phyloP scores from a whole-genome alignment of 768 basidiomycete genomes.

The Dioszegia aurantiaca region DNA sequence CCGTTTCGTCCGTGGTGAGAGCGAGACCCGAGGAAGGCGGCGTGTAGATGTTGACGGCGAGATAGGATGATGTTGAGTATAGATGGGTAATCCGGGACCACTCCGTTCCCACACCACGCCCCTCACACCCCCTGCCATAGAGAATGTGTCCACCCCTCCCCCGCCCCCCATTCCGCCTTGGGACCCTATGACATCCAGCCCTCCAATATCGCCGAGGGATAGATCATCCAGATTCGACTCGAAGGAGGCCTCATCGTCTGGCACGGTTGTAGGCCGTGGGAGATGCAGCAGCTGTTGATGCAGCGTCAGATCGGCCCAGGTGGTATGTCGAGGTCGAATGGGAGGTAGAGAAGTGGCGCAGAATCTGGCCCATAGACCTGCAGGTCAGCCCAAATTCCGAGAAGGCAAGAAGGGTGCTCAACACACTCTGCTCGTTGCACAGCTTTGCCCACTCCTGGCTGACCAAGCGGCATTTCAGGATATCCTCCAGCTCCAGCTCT shows the following conservation, averaged over 20 bases:
- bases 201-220: not conserved
- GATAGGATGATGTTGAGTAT: not conserved
- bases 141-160: slow-evolving; percentile 19
- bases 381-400: not conserved
- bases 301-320: slow-evolving; percentile 32
- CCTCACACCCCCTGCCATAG: slow-evolving; percentile 20
- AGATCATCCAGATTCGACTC: slow-evolving; percentile 12
- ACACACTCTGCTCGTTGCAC: slow-evolving; percentile 28
- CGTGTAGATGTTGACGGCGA: not conserved
- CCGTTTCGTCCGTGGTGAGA: not conserved
- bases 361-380: slow-evolving; percentile 34
- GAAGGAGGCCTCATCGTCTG: slow-evolving; percentile 23
- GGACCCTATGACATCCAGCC: slow-evolving; percentile 16
- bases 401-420: slow-evolving; percentile 6
- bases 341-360: slow-evolving; percentile 26
- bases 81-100: not conserved
- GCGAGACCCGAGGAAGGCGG: not conserved
- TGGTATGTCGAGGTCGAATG: slow-evolving; percentile 27
- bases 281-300: slow-evolving; percentile 24
- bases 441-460: slow-evolving; percentile 28
- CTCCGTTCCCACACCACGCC: slow-evolving; percentile 35
- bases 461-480: slow-evolving; percentile 32
- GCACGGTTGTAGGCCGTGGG: not conserved
- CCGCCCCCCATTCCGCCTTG: slow-evolving; percentile 30
- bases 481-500: slow-evolving; percentile 27